These are phyloP conservation scores for Closterium sp. DNA, from an alignment of 139 green algal species.

Conservation along the genomic window DNA sequence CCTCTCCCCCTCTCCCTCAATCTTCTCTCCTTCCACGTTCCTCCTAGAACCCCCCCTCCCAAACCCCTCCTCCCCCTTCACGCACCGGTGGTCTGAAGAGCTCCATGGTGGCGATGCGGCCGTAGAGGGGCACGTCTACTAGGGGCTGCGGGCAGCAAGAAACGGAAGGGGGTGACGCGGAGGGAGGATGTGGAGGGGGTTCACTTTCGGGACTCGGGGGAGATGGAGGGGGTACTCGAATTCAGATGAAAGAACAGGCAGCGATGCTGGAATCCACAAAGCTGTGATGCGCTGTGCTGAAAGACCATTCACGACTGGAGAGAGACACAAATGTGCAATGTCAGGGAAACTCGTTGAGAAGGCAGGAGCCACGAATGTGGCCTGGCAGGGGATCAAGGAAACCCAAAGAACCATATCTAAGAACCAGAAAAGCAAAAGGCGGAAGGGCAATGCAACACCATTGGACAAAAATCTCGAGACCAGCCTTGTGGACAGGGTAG, in stretches of 20 bases:
- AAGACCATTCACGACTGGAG: too few relatives aligned
- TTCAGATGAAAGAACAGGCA: not conserved
- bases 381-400: too few relatives aligned
- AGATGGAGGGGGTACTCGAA: too few relatives aligned
- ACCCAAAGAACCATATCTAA: too few relatives aligned
- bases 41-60: not conserved
- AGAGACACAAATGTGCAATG: too few relatives aligned
- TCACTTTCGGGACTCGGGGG: too few relatives aligned
- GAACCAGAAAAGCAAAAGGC: too few relatives aligned
- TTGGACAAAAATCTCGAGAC: not conserved
- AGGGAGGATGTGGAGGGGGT: too few relatives aligned
- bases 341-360: not conserved
- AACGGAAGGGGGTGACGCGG: too few relatives aligned
- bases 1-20: not conserved
- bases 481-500: not conserved
- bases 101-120: conserved; percentile 79
- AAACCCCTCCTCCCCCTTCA: not conserved
- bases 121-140: conserved; percentile 89
- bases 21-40: not conserved
- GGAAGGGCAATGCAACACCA: too few relatives aligned
- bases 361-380: not conserved
- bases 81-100: conserved; percentile 73
- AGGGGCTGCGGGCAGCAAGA: conserved; percentile 72
- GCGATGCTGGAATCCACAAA: not conserved
- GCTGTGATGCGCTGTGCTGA: not conserved